Evolutionary conservation across 2,329 filamentous ascomycete genomes (phyloP).

Genomic region (Aureobasidium vineae): DNA sequence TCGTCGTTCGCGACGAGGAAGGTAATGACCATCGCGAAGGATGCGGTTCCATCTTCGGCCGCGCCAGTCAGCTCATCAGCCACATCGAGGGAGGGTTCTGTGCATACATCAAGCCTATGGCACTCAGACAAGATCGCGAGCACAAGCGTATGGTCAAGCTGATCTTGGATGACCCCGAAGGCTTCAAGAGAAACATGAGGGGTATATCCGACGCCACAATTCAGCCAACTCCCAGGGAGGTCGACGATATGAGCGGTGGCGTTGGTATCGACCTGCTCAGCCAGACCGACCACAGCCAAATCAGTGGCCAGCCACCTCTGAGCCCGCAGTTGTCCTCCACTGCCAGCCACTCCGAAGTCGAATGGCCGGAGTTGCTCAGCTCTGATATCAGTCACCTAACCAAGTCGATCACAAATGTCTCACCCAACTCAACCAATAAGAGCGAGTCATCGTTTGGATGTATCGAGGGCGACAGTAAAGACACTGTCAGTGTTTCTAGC

Average conservation of each 20-base stretch:
- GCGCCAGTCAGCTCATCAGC: slow-evolving; percentile 50
- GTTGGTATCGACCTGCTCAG: slow-evolving; percentile 9
- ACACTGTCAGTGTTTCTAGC: not conserved
- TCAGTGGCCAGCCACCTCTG: not conserved
- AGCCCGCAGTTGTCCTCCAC: not conserved
- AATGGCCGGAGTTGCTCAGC: slow-evolving; percentile 30
- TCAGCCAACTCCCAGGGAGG: not conserved
- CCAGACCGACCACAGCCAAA: slow-evolving; percentile 10
- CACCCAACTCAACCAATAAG: not conserved
- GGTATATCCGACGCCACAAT: slow-evolving; percentile 3
- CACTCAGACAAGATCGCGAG: slow-evolving; percentile 51
- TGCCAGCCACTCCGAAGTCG: not conserved
- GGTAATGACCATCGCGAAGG: slow-evolving; percentile 30
- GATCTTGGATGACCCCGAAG: slow-evolving; percentile 35
- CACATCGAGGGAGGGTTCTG: slow-evolving; percentile 58
- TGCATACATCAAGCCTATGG: slow-evolving; percentile 40
- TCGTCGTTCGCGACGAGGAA: not conserved
- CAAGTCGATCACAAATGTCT: slow-evolving; percentile 21
- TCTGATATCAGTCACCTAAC: not conserved
- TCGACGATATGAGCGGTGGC: slow-evolving; percentile 3
- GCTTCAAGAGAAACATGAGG: slow-evolving; percentile 31
- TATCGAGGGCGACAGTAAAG: not conserved
- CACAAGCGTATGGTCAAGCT: slow-evolving; percentile 51
- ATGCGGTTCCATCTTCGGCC: slow-evolving; percentile 50
- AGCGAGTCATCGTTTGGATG: not conserved